Base-by-base conservation (phyloP, 2,329 filamentous ascomycete genomes). In the Emydomyces testavorans region DNA sequence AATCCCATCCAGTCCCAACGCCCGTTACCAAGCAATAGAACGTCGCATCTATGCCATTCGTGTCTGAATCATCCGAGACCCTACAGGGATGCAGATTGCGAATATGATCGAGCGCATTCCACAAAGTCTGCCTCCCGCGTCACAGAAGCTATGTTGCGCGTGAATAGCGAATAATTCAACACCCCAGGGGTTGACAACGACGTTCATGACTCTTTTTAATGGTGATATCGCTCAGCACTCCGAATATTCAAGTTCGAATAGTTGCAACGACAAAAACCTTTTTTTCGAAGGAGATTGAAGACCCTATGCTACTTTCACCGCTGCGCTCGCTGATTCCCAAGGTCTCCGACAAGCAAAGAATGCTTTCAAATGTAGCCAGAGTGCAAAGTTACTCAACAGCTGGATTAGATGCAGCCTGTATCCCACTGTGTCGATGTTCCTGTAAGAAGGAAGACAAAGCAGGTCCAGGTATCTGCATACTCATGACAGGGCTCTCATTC, bases 401-500 rank as follows among this genome's bases (percentile, higher is more conserved):
- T 32, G 24, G 5, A 31, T 28, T 23, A 32, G n/a, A 43, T 34
- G 40, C 26, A 38, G 34, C 41, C 35, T 45, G 24, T 31, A 39
- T 32, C 29, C 29, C 18, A 39, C 32, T 24, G 10, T 29, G 11
- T n/a, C 10, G 23, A 26, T 15, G 35, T 39, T 28, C 18, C 43
- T 42, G 42, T 32, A 72, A 73, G 72, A 72, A 62, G 65, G 20
- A 18, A 16, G n/a, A 39, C 36, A 32, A 15, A 28, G 29, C 28
- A 36, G 38, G 45, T 40, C 21, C 20, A 37, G 46, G 15, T 7
- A 41, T 26, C 47, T 49, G 52, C 54, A 62, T 65, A 4, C 62
- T 58, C 63, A 70, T 71, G 70, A 75, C 70, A 65, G 69, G 54
- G 59, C 77, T 82, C 78, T 60, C 82, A 78, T 78, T 46, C 46